These are phyloP conservation scores for Macrocybe gigantea DNA, from an alignment of 768 basidiomycete species.

Conservation along the genomic window DNA sequence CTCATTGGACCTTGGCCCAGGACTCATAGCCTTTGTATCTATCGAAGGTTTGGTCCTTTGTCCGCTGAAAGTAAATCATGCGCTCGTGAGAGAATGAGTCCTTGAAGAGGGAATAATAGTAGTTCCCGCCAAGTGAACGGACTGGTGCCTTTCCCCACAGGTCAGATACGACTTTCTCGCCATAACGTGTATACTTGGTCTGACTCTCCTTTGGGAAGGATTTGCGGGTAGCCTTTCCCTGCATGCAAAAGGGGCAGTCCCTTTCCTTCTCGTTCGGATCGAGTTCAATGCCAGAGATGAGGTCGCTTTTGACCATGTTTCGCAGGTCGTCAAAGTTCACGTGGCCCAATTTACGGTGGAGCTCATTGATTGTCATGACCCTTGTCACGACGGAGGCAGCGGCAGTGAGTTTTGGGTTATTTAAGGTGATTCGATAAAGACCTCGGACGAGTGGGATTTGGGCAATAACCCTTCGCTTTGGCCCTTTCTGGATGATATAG, in stretches of 20 bases:
- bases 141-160: slow-evolving; percentile 31
- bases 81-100: slow-evolving; percentile 18
- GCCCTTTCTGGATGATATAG: too few species aligned
- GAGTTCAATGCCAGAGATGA: slow-evolving; percentile 23
- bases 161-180: slow-evolving; percentile 23
- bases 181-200: slow-evolving; percentile 6
- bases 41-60: slow-evolving; percentile 14
- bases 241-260: slow-evolving; percentile 37
- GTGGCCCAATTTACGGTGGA: slow-evolving; percentile 30
- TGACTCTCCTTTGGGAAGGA: slow-evolving; percentile 21
- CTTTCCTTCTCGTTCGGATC: slow-evolving; percentile 12
- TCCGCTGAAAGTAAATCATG: slow-evolving; percentile 5
- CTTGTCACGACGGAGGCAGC: too few species aligned
- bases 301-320: slow-evolving; percentile 18
- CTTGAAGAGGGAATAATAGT: slow-evolving; percentile 24
- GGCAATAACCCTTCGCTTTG: too few species aligned
- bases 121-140: slow-evolving; percentile 8
- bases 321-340: slow-evolving; percentile 17
- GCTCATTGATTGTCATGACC: slow-evolving; percentile 17
- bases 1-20: slow-evolving; percentile 14
- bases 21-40: slow-evolving; percentile 7
- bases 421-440: too few species aligned
- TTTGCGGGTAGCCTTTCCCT: slow-evolving; percentile 33
- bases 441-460: too few species aligned
- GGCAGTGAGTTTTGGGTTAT: too few species aligned